Evolutionary conservation across 768 basidiomycete genomes (phyloP).

Genomic region (Candolleomyces eurysporus): DNA sequence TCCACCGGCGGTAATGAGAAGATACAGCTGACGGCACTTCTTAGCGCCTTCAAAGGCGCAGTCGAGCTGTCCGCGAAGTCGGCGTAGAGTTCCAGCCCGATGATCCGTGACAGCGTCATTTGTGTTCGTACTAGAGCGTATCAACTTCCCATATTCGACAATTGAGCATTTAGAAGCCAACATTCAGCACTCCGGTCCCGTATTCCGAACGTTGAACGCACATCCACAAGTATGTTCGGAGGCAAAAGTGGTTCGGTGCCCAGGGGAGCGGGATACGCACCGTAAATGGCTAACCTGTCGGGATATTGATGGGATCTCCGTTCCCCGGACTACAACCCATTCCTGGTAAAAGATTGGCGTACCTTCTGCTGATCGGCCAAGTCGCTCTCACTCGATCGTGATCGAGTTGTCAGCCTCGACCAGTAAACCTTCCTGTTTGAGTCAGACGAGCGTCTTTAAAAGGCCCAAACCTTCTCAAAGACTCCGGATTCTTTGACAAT

Average conservation of each 20-base stretch:
- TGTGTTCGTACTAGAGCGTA: neutral
- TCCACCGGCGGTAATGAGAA: slow-evolving; percentile 94
- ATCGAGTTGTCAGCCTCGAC: slow-evolving; percentile 6
- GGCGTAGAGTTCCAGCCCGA: slow-evolving; percentile 9
- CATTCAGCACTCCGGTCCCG: neutral
- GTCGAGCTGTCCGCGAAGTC: slow-evolving; percentile 69
- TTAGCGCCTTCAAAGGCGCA: slow-evolving; percentile 91
- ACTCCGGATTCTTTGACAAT: neutral
- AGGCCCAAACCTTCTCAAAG: neutral
- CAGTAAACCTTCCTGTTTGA: slow-evolving; percentile 2
- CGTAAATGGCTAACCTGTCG: neutral
- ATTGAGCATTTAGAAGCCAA: neutral
- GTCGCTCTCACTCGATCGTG: slow-evolving; percentile 5
- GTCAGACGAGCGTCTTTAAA: neutral
- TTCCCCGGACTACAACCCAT: neutral
- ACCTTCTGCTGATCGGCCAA: neutral
- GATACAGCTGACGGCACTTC: slow-evolving; percentile 86
- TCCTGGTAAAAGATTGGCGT: neutral
- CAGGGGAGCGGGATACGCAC: neutral
- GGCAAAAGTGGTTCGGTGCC: neutral
- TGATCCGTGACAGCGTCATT: neutral
- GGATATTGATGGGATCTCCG: neutral
- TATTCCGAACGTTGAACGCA: neutral
- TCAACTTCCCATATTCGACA: neutral
- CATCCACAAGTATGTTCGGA: neutral